Evolutionary conservation across 2,329 filamentous ascomycete genomes (phyloP).

Genomic region (Plenodomus lindquistii): DNA sequence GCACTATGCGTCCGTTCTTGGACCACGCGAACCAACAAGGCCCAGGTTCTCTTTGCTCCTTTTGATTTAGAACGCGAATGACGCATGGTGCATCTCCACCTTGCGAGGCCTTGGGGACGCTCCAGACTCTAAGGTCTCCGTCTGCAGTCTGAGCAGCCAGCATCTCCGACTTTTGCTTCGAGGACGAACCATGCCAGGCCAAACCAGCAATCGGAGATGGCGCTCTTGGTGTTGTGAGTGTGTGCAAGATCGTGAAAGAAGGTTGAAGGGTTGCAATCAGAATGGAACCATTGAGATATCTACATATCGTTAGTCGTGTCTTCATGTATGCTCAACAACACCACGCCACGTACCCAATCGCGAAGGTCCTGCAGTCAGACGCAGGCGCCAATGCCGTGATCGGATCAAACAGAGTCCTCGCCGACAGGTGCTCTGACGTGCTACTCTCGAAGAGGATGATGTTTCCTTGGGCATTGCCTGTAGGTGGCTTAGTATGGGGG

Average conservation of each 20-base stretch:
- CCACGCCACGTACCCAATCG: constrained; percentile 73
- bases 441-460: constrained; percentile 93
- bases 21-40: constrained; percentile 99
- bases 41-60: constrained; percentile 72
- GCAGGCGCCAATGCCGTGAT: constrained; percentile 92
- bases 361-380: constrained; percentile 89
- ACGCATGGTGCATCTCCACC: constrained; percentile 77
- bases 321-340: not conserved
- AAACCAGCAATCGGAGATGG: constrained; percentile 87
- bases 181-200: constrained; percentile 94
- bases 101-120: constrained; percentile 79
- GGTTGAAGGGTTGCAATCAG: constrained; percentile 88
- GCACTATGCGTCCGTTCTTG: constrained; percentile 94
- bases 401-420: constrained; percentile 89
- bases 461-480: constrained; percentile 89
- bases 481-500: constrained; percentile 14
- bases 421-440: constrained; percentile 89
- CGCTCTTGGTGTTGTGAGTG: constrained; percentile 78
- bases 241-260: constrained; percentile 91
- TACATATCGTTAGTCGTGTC: constrained; percentile 46
- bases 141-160: constrained; percentile 89
- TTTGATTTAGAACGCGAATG: constrained; percentile 81
- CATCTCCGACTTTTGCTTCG: constrained; percentile 97
- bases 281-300: constrained; percentile 93
- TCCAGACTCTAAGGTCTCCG: constrained; percentile 94